Evolutionary conservation across 257 asterid genomes (phyloP), one percentile per base, ranked within the genome.

Genomic region (Ocimum tenuiflorum): DNA sequence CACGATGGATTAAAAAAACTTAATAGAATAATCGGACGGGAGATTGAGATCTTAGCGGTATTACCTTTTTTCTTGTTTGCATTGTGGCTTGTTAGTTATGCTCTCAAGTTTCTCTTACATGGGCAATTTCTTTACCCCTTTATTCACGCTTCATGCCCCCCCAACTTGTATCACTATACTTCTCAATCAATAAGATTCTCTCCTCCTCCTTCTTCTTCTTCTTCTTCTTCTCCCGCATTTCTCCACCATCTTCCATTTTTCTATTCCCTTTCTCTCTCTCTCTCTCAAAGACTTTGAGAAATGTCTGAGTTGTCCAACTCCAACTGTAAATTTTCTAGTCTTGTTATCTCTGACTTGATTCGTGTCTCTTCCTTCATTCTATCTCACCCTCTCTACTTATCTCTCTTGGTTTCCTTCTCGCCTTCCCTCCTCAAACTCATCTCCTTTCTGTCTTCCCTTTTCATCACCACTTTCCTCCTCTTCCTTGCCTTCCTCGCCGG

Each of bases 381-480:
- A 58, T 86, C 91, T 41, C 87, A 82, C 48, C 88, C 86, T n/a
- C 77, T 88, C 56, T 84, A 87, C 80, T 79, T 83, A 15, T 77
- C 83, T 0, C 82, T 75, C 89, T 67, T 87, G 72, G 27, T 84
- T 39, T 81, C 83, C 94, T 86, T 88, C 85, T 77, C 78, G 0
- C 95, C 87, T 3, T 85, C 73, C 78, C 66, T 88, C 17, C 67
- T 86, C 36, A 82, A 73, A 49, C 60, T 86, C 72, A 2, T 86
- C n/a, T 77, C 85, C 3, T 92, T 81, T 48, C 86, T 89, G 67
- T 89, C 82, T 46, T 95, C 96, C 57, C 95, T 91, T 39, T 73
- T 88, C 79, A 0, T 83, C 73, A 79, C 98, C 70, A 82, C 85
- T 1, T 69, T 76, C 22, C 85, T 88, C 76, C 75, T 89, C 50